phyloP scores from a whole-genome alignment of 2,329 filamentous ascomycete species.

The Fonsecaea nubica region DNA sequence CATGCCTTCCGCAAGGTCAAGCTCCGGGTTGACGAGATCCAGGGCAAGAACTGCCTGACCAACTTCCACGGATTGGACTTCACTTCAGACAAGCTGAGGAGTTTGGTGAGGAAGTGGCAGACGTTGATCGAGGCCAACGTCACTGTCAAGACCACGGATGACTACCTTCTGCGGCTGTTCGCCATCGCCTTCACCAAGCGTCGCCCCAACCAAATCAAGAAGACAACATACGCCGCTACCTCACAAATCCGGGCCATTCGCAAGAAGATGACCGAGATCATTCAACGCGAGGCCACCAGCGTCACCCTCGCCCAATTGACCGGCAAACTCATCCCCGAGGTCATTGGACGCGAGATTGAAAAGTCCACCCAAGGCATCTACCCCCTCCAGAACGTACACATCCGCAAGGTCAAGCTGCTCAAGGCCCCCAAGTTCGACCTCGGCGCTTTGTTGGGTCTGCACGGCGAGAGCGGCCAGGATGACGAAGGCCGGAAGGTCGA shows the following conservation, averaged over 20 bases:
- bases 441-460: constrained; percentile 91
- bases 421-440: constrained; percentile 99
- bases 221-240: constrained; percentile 97
- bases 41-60: constrained; percentile 99
- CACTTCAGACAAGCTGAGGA: constrained; percentile 99
- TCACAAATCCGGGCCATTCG: constrained; percentile 98
- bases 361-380: constrained; percentile 99
- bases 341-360: constrained; percentile 99
- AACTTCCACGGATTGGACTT: constrained; percentile 99
- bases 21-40: constrained; percentile 97
- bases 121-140: constrained; percentile 99
- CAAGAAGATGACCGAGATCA: constrained; percentile 99
- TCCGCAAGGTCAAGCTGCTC: constrained; percentile 99
- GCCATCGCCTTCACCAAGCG: constrained; percentile 99
- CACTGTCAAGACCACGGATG: constrained; percentile 99
- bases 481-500: constrained; percentile 98
- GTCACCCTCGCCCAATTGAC: constrained; percentile 96
- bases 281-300: constrained; percentile 90
- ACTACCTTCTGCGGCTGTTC: constrained; percentile 99
- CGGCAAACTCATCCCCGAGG: constrained; percentile 98
- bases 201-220: constrained; percentile 99
- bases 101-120: constrained; percentile 99
- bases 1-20: constrained; percentile 99
- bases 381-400: constrained; percentile 99
- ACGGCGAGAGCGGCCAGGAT: constrained; percentile 95